Conservation (phyloP, 495 filamentous ascomycete species). For the Oidiodendron maius region DNA sequence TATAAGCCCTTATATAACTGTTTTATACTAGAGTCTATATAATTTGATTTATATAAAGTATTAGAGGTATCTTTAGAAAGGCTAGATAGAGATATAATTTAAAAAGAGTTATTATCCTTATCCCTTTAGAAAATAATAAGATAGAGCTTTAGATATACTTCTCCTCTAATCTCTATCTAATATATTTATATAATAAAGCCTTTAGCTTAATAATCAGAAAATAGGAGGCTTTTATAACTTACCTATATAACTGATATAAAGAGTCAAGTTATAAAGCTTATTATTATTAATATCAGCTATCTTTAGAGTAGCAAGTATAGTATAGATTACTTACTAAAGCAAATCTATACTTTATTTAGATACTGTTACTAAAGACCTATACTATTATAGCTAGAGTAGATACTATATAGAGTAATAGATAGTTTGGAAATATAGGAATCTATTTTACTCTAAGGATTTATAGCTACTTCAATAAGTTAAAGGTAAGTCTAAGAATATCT, state of each 20-base stretch:
- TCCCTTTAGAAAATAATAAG: not conserved
- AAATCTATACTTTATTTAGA: not conserved
- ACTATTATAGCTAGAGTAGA: no score
- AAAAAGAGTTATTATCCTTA: not conserved
- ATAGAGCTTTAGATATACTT: not conserved
- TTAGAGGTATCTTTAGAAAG: not conserved
- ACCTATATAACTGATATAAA: not conserved
- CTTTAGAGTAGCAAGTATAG: not conserved
- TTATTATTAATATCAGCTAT: not conserved
- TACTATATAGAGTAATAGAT: no score
- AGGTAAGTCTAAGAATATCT: no score
- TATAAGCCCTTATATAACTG: not conserved
- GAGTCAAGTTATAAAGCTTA: constrained; percentile 1
- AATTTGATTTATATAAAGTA: not conserved
- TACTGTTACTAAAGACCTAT: not conserved
- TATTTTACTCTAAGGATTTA: no score
- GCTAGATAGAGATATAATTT: not conserved
- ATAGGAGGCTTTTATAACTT: not conserved
- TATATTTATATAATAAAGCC: not conserved
- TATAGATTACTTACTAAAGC: not conserved
- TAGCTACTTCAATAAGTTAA: no score
- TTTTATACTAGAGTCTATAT: not conserved
- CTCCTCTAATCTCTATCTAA: not conserved
- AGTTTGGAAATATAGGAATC: no score
- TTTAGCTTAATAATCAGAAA: not conserved